Evolutionary conservation across 306 rosid species (phyloP), one percentile per base, ranked within the genome.

Genomic region (Begonia masoniana): DNA sequence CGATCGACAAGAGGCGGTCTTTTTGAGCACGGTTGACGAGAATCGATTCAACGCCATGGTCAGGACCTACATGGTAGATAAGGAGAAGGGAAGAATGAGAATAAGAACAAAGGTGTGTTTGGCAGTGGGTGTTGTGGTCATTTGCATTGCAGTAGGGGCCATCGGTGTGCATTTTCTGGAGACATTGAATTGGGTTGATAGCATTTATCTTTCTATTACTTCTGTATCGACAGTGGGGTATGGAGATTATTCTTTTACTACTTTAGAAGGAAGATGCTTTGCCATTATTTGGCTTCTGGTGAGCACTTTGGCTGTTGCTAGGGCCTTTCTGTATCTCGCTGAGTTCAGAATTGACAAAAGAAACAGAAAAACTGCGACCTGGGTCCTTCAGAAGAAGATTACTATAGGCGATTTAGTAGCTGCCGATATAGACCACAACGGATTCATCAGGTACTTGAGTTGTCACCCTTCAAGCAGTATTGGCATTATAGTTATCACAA

Each of bases 171-270:
- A 74, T 46, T 73, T 52, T 57, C 51, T 69, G 4, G 95, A 86
- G 72, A 23, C 53, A 8, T 36, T 73, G 51, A 50, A 43, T 58
- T 86, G 83, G 85, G 74, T 53, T 10, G 72, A 82, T 59, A 73
- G 85, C 13, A 66, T 86, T 16, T 86, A 82, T 66, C 71, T 82
- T 53, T 82, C 85, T 12, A 63, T 86, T 31, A 79, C 81, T 8
- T 82, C 95, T 36, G 93, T 77, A 6, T 82, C 95, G 35, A 79
- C 93, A 0, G 95, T 86, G 15, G 93, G 93, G 12, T 82, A 75
- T 58, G 93, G 95, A 6, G 93, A 86, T 62, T 71, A 52, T 60
- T 62, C 81, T 60, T 75, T 86, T 60, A 50, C 15, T 8, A 73
- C 95, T 0, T 41, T 64, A 2, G n/a, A 10, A 0, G 93, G 93